Conservation (phyloP, 257 asterid genomes). For the Petunia secreta region DNA sequence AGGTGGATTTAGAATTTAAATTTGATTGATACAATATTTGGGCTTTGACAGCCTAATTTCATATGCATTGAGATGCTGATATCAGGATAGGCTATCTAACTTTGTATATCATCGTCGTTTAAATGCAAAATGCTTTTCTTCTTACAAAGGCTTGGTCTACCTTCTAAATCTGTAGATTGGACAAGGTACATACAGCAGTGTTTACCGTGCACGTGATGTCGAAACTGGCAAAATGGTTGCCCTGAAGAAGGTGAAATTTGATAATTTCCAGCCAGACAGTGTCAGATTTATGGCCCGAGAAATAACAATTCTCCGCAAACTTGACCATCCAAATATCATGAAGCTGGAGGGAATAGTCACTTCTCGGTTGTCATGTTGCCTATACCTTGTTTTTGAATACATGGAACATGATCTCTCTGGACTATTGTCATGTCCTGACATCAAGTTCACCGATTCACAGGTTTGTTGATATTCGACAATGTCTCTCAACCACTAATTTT, state of each 20-base stretch:
- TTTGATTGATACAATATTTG: not conserved
- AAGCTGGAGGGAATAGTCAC: conserved; percentile 93
- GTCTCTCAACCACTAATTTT: not conserved
- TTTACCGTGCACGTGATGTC: conserved; percentile 77
- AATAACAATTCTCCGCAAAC: conserved; percentile 70
- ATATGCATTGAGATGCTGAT: not conserved
- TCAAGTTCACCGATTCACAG: conserved; percentile 92
- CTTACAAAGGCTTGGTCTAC: not conserved
- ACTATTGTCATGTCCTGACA: conserved; percentile 73
- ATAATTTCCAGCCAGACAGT: conserved; percentile 84
- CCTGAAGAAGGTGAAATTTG: conserved; percentile 90
- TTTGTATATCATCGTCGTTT: not conserved
- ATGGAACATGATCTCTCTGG: conserved; percentile 99
- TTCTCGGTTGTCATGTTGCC: conserved; percentile 65
- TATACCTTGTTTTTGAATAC: conserved; percentile 93
- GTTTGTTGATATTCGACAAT: conserved; percentile 37
- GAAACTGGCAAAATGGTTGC: conserved; percentile 79
- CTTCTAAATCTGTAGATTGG: conserved; percentile 64
- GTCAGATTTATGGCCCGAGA: conserved; percentile 95
- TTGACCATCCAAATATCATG: conserved; percentile 90
- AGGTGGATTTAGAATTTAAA: too few species aligned
- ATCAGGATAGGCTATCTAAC: not conserved
- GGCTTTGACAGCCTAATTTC: not conserved
- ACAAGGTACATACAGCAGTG: conserved; percentile 94
- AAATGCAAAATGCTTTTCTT: not conserved